These are phyloP conservation scores for Phialocephala sp. DNA, from an alignment of 2,329 filamentous ascomycete genomes.

Conservation along the genomic window DNA sequence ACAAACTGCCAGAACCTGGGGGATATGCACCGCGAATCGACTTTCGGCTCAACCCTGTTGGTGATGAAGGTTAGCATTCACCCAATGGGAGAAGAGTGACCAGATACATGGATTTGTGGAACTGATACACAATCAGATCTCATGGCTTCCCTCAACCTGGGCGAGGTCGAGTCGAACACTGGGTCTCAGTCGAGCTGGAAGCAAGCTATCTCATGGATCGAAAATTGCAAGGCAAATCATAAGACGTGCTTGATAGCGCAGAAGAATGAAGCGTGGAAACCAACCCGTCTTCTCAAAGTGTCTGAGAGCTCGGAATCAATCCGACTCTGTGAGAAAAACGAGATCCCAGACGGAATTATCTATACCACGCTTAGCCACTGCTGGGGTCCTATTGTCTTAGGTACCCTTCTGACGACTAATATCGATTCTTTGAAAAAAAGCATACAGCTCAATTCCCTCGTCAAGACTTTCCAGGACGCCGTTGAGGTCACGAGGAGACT, in stretches of 20 bases:
- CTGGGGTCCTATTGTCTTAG: background rate
- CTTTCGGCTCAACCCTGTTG: background rate
- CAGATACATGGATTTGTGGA: background rate
- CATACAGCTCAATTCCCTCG: background rate
- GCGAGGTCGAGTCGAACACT: background rate
- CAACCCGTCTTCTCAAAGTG: slow-evolving; percentile 3
- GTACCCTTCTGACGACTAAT: background rate
- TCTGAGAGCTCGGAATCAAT: background rate
- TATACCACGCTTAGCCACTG: slow-evolving; percentile 3
- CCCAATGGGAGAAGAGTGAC: background rate
- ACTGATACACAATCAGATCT: background rate
- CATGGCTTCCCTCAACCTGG: background rate
- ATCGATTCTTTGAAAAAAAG: background rate
- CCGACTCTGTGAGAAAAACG: slow-evolving; percentile 2
- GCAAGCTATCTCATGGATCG: background rate
- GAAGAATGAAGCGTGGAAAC: background rate
- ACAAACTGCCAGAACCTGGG: background rate
- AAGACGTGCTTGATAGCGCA: background rate
- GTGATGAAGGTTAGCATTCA: background rate
- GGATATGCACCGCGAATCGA: background rate
- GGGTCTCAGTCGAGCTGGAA: background rate
- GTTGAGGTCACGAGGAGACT: background rate
- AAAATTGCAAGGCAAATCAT: background rate
- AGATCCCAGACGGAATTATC: background rate
- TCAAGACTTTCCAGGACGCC: slow-evolving; percentile 11